Base-by-base conservation (phyloP, 768 basidiomycete species). In the Thelephora ganbajun region DNA sequence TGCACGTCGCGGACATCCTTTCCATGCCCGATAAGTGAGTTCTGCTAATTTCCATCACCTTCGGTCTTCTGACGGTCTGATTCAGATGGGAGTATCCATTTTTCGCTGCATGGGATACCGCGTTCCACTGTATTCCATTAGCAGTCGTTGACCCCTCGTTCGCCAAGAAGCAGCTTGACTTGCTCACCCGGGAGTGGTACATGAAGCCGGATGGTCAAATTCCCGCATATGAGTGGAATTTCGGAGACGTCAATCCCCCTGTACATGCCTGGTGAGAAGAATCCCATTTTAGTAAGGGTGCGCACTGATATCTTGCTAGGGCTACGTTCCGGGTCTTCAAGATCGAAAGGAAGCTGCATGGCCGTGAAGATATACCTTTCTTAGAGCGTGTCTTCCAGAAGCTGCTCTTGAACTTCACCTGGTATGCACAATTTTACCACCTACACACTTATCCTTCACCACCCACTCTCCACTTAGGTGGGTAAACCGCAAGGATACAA, bases 181-280 rank as follows among this genome's bases (percentile, higher is more conserved):
- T 98, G 50, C 73, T 99, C 57, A 97, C 94, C 2, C 74, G 96
- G 48, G 96, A 99, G 66, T 99, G 96, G 96, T 99, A 98, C 66
- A 88, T 90, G 86, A 96, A 96, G 62, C 96, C 96, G 1, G 94
- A 98, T 61, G 96, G 96, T 33, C 93, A 96, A 58, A 85, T 99
- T 49, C 96, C 96, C 2, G 96, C 96, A 0, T 99, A 98, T 62
- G 96, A 99, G 63, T 99, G 96, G 96, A 98, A 99, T 61, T 98
- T 96, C 57, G 77, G 83, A 44, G 96, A 99, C 61, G 96, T 98
- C 53, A 98, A 99, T 62, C 96, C 96, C 7, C 96, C 96, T 11
- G 96, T 99, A 2, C 96, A 99, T 64, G 96, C 96, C 7, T 99
- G 96, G 91, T 82, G 55, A 47, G 69, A 57, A 14, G 35, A 6